Evolutionary conservation across 2,329 filamentous ascomycete species (phyloP).

Genomic region (Colletotrichum melonis): DNA sequence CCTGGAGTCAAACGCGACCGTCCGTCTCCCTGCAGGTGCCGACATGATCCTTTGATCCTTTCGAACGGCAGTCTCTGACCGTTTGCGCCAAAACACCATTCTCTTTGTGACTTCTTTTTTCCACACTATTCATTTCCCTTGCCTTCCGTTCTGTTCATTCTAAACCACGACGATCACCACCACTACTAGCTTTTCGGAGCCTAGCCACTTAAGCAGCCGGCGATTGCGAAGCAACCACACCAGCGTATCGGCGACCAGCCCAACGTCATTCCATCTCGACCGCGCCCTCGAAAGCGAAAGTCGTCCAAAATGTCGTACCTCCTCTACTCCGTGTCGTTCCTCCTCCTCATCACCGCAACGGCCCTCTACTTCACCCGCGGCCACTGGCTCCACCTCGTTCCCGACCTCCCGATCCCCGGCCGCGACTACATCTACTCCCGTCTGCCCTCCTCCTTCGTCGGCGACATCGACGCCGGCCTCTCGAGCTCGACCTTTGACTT

Average conservation of each 20-base stretch:
- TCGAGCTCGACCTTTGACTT: conserved; percentile 88
- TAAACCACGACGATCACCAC: background rate
- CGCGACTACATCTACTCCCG: conserved; percentile 78
- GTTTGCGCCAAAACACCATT: background rate
- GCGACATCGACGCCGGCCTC: conserved; percentile 89
- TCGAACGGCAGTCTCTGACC: conserved; percentile 20
- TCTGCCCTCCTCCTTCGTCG: conserved; percentile 81
- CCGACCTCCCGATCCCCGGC: conserved; percentile 65
- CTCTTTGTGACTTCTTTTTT: background rate
- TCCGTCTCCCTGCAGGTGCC: background rate
- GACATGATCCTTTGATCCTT: conserved; percentile 23
- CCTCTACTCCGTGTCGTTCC: conserved; percentile 80
- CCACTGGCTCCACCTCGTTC: conserved; percentile 79
- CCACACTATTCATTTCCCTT: background rate
- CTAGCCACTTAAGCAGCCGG: background rate
- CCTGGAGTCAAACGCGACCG: background rate
- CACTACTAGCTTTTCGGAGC: background rate
- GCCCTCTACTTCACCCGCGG: conserved; percentile 83
- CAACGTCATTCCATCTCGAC: background rate
- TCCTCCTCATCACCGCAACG: conserved; percentile 78
- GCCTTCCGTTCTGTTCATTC: background rate
- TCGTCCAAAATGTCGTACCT: conserved; percentile 77
- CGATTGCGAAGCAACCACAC: background rate
- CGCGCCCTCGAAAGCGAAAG: background rate
- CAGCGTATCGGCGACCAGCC: background rate